Evolutionary conservation across 2,329 filamentous ascomycete species (phyloP), one percentile per base, ranked within the genome.

Genomic region (Colletotrichum gloeosporioides): DNA sequence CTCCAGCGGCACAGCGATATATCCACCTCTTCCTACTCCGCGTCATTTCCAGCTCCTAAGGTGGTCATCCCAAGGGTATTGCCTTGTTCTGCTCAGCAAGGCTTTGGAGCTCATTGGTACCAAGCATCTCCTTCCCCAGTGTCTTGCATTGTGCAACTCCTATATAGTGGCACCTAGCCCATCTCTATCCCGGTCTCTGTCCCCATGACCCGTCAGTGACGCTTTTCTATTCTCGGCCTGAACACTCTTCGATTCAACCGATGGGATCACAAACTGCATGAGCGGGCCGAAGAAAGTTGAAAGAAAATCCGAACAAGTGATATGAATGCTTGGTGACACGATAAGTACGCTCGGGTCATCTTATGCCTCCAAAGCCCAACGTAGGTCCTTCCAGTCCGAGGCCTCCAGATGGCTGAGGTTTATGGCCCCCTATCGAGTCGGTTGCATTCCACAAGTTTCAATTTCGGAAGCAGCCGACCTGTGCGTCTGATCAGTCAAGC

Each of bases 391-490:
- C 44, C 10, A 22, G 44, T 18, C 44, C 44, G 44, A 53, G 44
- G 44, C 1, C 44, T 53, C 44, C 44, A 22, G 44, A 53, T 53
- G 6, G 2, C 44, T 53, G 44, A 8, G n/a, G 2, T 13, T 53
- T 0, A 53, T 0, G 44, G 44, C 44, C 44, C 44, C 44, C 44
- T 53, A 53, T 53, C 44, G 44, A 53, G n/a, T 1, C 0, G 44
- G 6, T 22, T 0, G 3, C 44, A 1, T 0, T 27, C 31, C 62
- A 8, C 29, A 62, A 10, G 15, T n/a, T 34, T 3, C 53, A 44
- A n/a, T 39, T 34, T 61, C 66, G 66, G 65, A 34, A 69, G 66
- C 66, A 5, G 22, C 66, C 66, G 53, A 59, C n/a, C 25, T 31
- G n/a, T n/a, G 18, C 64, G 36, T 44, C 27, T 15, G 25, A 32